Conservation (phyloP, 2,329 filamentous ascomycete genomes). For the Penicillium rolfsii region DNA sequence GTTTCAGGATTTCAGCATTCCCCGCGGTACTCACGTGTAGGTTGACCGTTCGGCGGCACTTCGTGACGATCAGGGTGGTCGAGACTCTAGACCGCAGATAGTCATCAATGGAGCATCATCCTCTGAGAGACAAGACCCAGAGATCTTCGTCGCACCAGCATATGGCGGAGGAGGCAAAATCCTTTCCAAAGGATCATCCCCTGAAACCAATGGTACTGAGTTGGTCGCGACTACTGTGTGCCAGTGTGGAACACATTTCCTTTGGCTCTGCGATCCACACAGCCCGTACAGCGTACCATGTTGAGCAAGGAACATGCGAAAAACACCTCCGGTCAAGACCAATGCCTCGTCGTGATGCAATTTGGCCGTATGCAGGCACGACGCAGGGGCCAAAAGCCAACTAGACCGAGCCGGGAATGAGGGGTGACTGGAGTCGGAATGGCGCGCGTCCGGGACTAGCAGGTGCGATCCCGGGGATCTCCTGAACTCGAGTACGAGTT, state of each 20-base stretch:
- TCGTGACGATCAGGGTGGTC: slow-evolving; percentile 22
- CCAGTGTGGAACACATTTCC: slow-evolving; percentile 17
- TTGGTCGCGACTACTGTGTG: background rate
- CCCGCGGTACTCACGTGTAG: slow-evolving; percentile 30
- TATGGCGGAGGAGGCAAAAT: background rate
- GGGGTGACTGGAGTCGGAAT: background rate
- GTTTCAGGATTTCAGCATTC: slow-evolving; percentile 25
- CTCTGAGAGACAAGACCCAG: background rate
- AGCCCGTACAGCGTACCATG: slow-evolving; percentile 5
- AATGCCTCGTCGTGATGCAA: slow-evolving; percentile 16
- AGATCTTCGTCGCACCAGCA: slow-evolving; percentile 9
- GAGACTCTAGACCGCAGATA: background rate
- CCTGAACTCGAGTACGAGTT: slow-evolving; percentile 2
- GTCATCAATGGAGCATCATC: background rate
- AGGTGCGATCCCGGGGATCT: slow-evolving; percentile 4
- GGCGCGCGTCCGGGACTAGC: background rate
- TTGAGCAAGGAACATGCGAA: slow-evolving; percentile 24
- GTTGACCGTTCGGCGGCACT: slow-evolving; percentile 26
- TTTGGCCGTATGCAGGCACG: slow-evolving; percentile 23
- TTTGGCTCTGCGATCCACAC: slow-evolving; percentile 15
- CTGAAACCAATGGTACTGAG: slow-evolving; percentile 13
- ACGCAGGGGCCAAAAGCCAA: slow-evolving; percentile 31
- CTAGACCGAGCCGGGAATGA: background rate
- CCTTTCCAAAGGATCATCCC: background rate
- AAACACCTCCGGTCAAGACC: background rate